Percentiles rank a stretch among this genome's conserved stretches.
These are phyloP conservation scores for Diversispora epigaea DNA, from an alignment of 192 early-diverging fungal species.

Conservation along the genomic window DNA sequence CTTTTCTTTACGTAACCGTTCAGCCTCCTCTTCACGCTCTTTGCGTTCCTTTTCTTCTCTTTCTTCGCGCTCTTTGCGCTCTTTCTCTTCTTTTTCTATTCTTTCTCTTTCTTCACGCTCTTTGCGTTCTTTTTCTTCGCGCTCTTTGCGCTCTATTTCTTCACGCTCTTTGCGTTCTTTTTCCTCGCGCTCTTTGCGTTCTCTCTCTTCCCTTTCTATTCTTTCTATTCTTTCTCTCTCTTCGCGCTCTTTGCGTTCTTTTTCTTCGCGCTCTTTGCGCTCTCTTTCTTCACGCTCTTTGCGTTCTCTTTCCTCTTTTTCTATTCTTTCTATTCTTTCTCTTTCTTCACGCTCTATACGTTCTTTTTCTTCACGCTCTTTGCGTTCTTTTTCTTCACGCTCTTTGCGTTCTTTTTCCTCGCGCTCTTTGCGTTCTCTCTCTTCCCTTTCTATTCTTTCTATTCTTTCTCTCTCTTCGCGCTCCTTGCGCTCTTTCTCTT, in stretches of 20 bases:
- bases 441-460: too few species aligned
- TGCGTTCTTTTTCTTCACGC: slow-evolving; percentile 9
- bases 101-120: slow-evolving; percentile 24
- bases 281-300: slow-evolving; percentile 33
- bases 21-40: slow-evolving; percentile 39
- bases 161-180: slow-evolving; percentile 37
- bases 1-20: slow-evolving; percentile 37
- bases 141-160: not conserved
- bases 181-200: slow-evolving; percentile 41
- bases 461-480: not conserved
- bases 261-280: slow-evolving; percentile 37
- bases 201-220: slow-evolving; percentile 23
- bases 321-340: slow-evolving; percentile 33
- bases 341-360: slow-evolving; percentile 24
- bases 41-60: slow-evolving; percentile 30
- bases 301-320: slow-evolving; percentile 39
- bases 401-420: slow-evolving; percentile 37
- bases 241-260: slow-evolving; percentile 29
- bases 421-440: slow-evolving; percentile 35
- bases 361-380: slow-evolving; percentile 26
- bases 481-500: slow-evolving; percentile 35
- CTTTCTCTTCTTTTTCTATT: slow-evolving; percentile 23
- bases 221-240: slow-evolving; percentile 20
- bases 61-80: slow-evolving; percentile 36
- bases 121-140: slow-evolving; percentile 24